Evolutionary conservation across 2,329 filamentous ascomycete species (phyloP).

Genomic region (Fusarium napiforme): DNA sequence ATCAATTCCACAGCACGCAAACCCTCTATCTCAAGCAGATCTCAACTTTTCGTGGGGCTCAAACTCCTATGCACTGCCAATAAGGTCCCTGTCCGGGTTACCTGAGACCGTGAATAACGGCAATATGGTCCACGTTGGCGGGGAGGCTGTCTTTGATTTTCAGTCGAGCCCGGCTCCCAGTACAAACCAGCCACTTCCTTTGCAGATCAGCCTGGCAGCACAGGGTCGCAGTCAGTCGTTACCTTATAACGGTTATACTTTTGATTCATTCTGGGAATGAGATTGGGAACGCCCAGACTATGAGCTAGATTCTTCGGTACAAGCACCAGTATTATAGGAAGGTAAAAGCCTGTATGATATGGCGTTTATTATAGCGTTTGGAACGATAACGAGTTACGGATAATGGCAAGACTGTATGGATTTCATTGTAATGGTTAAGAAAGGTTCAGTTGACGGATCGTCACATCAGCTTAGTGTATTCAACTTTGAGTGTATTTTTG

Average conservation of each 20-base stretch:
- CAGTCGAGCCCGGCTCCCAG: not conserved
- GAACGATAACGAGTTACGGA: not conserved
- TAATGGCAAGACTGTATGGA: not conserved
- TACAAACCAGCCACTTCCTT: not conserved
- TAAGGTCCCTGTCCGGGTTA: not conserved
- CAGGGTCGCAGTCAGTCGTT: not conserved
- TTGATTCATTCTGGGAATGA: not conserved
- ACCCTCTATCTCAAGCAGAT: not conserved
- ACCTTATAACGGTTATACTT: not conserved
- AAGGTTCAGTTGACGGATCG: not conserved
- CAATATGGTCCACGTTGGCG: not conserved
- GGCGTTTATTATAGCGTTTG: not conserved
- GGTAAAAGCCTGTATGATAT: not conserved
- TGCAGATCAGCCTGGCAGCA: not conserved
- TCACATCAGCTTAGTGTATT: not conserved
- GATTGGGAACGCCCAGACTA: fast-evolving
- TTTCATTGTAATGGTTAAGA: not conserved
- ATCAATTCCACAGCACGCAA: not conserved
- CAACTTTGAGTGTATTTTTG: not conserved
- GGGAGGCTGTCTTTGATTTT: not conserved
- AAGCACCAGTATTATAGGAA: not conserved
- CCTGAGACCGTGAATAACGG: not conserved
- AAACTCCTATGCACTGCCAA: not conserved
- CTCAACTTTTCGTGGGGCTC: not conserved
- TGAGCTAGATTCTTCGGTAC: not conserved